Base-by-base conservation (phyloP, 2,329 filamentous ascomycete genomes). In the Monosporascus sp. region DNA sequence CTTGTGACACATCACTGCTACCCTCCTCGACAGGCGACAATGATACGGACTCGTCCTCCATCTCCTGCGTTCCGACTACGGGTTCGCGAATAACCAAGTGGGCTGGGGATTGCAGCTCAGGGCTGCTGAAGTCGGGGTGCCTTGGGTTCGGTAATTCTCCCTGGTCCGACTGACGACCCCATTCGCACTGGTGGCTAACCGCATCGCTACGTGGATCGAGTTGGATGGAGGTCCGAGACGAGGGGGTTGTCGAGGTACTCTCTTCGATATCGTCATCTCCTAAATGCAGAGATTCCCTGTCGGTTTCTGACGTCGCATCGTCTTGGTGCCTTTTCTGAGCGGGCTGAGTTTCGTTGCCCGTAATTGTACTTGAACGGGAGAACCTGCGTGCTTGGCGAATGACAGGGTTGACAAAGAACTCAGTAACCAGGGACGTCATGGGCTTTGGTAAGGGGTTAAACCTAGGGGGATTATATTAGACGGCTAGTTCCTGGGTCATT, bases 361-460 rank as follows among this genome's bases (percentile, higher is more conserved):
- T 66, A 50, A 65, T 62, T 37, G 63, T 63, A 49, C 60, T 62
- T 35, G 63, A 65, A 48, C 61, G 63, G 45, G 84, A 86, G 64
- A 87, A 80, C 58, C 82, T 81, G 57, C 82, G 81, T 62, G 83
- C 83, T 70, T 86, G 83, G 67, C 83, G 81, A 60, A 86, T 71
- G 62, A 86, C 82, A 54, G 84, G 83, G 57, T 85, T 85, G 69
- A 86, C 83, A 62, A 86, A 72, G 66, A 85, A 85, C 56, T 85
- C 80, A 64, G 82, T 79, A 51, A 87, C 82, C 63, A 86, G 73
- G 61, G 78, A 83, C 68, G 80, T 77, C 83, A 87, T 87, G 61
- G 59, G 60, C 47, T 15, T 15, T 46, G 11, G 31, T 46, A 43
- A 20, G 39, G 18, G 39, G 22, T 20, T 14, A 20, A 52, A 51